Evolutionary conservation across 768 basidiomycete species (phyloP), one percentile per base, ranked within the genome.

Genomic region (Lactifluus subvellereus): DNA sequence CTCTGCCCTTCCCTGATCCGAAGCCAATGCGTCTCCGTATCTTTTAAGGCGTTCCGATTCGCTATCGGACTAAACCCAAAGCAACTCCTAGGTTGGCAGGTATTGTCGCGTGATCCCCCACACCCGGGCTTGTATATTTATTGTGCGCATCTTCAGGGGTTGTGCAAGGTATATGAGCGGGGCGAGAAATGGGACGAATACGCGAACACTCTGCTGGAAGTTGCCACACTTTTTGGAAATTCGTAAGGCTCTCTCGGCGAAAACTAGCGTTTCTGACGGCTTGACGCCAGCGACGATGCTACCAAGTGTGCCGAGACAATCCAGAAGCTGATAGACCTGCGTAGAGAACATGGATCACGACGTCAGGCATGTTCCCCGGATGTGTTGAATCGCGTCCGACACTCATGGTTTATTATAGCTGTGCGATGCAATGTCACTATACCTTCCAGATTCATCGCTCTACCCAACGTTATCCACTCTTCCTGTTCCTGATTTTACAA

Each of bases 21-120:
- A 67, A 51, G 20, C 60, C 54, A 53, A 60, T 27, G 68, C 72
- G 54, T 73, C 69, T 52, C 56, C 59, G 16, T 50, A 16, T 42
- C 64, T 37, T 35, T 69, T 88, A 69, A 95, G 92, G 80, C 82
- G 32, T 98, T 96, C 72, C 80, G 79, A 49, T 88, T 83, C 67
- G 96, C 95, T 0, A 89, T 86, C 53, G 77, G 80, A 38, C 65
- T 82, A n/a, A 84, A 84, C 62, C 84, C 87, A 13, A 79, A 82
- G 2, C 88, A 91, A 69, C 74, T 80, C 2, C 78, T 95, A 18
- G 95, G 94, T 16, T 88, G 89, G 87, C 94, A 95, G 86, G 93
- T 87, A 62, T 40, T 33, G 37, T 54, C 38, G 32, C 38, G 22
- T 54, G 37, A 78, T 70, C 10, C 20, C 37, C 22, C 27, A 27